Conservation (phyloP, 768 basidiomycete genomes). For the Pleurotus tuber-regium region DNA sequence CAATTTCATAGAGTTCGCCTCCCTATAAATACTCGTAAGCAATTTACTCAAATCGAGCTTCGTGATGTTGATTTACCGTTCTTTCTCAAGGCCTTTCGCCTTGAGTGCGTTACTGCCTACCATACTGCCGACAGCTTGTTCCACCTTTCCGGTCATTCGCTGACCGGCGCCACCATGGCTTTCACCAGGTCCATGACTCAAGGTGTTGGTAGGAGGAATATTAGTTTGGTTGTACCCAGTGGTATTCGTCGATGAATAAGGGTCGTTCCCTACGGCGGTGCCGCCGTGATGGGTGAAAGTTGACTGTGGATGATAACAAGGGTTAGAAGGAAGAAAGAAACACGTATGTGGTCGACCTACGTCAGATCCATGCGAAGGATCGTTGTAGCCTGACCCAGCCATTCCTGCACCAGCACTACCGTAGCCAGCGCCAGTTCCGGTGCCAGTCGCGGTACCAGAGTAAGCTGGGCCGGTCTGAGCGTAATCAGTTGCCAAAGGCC, state of each 20-base stretch:
- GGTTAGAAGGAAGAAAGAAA: no score
- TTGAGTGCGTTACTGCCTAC: conserved; percentile 46
- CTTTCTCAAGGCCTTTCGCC: conserved; percentile 49
- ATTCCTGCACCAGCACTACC: not conserved
- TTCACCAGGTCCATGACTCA: not conserved
- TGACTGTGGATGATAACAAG: no score
- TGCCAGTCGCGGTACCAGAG: not conserved
- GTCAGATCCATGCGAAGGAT: not conserved
- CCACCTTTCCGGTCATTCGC: conserved; percentile 38
- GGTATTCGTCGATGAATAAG: not conserved
- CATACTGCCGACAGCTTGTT: conserved; percentile 41
- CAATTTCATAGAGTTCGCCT: conserved; percentile 41
- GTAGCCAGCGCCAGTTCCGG: not conserved
- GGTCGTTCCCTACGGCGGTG: not conserved
- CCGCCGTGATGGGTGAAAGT: not conserved
- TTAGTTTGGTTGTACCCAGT: not conserved
- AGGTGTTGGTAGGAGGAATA: not conserved
- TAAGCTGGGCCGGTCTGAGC: no score
- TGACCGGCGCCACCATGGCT: not conserved
- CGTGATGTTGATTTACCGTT: conserved; percentile 31
- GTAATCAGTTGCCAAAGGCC: not conserved
- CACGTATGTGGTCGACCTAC: no score
- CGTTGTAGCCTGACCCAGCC: not conserved
- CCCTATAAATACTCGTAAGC: conserved; percentile 23
- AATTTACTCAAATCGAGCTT: not conserved